phyloP scores from a whole-genome alignment of 805 yeast species.

The Hanseniaspora pseudoguilliermondii region DNA sequence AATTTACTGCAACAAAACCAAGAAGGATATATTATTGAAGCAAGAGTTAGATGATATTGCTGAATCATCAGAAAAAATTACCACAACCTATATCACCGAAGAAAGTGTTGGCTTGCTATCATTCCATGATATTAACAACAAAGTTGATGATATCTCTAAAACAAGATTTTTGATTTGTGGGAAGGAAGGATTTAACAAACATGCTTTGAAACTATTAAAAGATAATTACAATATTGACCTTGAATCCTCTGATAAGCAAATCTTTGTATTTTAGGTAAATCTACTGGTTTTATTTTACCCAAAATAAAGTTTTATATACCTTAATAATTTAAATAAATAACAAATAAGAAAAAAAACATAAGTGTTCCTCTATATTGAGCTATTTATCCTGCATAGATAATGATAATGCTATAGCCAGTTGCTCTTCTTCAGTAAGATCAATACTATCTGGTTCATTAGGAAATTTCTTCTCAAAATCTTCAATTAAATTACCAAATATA shows the following conservation, averaged over 20 bases:
- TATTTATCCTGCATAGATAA: slow-evolving; percentile 25
- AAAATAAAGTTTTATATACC: not conserved
- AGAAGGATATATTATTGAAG: slow-evolving; percentile 59
- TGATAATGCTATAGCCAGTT: slow-evolving; percentile 25
- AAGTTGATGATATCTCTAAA: slow-evolving; percentile 19
- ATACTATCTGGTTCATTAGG: not conserved
- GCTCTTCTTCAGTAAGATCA: slow-evolving; percentile 12
- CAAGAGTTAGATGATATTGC: slow-evolving; percentile 62
- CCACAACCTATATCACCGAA: slow-evolving; percentile 39
- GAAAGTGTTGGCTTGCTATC: slow-evolving; percentile 5
- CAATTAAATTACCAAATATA: slow-evolving; percentile 1
- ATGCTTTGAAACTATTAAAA: slow-evolving; percentile 52
- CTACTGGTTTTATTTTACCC: not conserved
- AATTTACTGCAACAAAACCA: slow-evolving; percentile 63
- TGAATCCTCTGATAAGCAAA: slow-evolving; percentile 37
- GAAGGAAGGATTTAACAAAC: slow-evolving; percentile 54
- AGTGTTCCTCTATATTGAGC: not conserved
- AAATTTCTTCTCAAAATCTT: slow-evolving; percentile 5
- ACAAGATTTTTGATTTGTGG: slow-evolving; percentile 61
- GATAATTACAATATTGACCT: slow-evolving; percentile 33
- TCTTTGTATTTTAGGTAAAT: slow-evolving; percentile 39
- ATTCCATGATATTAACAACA: not conserved
- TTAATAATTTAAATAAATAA: not conserved
- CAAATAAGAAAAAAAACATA: not conserved
- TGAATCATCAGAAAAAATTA: slow-evolving; percentile 47